phyloP scores from a whole-genome alignment of 306 rosid genomes.

The Ormosia emarginata region DNA sequence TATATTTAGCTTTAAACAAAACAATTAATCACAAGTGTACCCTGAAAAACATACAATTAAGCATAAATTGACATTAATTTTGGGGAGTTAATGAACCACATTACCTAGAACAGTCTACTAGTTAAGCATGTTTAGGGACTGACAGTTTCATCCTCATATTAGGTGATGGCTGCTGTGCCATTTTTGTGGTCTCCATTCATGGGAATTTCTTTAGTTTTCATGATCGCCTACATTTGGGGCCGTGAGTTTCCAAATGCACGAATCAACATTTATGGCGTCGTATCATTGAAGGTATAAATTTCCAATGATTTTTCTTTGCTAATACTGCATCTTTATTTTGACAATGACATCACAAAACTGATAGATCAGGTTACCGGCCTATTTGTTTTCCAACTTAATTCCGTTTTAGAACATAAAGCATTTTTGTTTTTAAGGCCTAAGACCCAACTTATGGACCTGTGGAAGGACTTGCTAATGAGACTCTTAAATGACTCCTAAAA shows the following conservation, averaged over 20 bases:
- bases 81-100: neutral
- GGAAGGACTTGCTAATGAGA: too few relatives aligned
- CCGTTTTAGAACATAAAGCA: neutral
- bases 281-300: conserved; percentile 56
- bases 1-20: neutral
- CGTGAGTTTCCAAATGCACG: conserved; percentile 68
- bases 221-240: conserved; percentile 73
- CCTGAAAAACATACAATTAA: neutral
- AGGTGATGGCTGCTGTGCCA: conserved; percentile 64
- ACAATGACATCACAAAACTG: neutral
- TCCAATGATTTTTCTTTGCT: neutral
- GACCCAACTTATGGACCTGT: too few relatives aligned
- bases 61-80: neutral
- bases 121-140: neutral
- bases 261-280: conserved; percentile 60
- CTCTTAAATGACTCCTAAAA: too few relatives aligned
- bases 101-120: neutral
- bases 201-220: conserved; percentile 67
- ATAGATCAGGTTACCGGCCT: too few relatives aligned
- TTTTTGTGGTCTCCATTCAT: conserved; percentile 26
- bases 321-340: neutral
- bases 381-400: neutral
- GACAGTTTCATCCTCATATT: neutral
- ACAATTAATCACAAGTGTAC: neutral
- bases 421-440: too few relatives aligned